Conservation (phyloP, 495 filamentous ascomycete species). For the Massariosphaeria phaeospora region DNA sequence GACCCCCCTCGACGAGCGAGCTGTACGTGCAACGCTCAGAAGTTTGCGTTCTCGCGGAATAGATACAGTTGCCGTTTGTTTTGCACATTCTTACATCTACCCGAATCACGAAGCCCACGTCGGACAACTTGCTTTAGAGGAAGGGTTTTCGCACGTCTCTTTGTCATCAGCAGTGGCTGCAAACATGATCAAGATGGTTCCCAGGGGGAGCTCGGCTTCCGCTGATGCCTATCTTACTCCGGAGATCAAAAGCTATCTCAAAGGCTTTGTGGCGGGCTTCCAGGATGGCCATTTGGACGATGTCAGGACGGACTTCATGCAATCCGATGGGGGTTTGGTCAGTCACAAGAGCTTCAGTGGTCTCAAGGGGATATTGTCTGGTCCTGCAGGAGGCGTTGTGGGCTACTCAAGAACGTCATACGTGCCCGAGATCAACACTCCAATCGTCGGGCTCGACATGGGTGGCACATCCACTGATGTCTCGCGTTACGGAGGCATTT, state of each 20-base stretch:
- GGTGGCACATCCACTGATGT: constrained; percentile 91
- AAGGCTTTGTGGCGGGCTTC: constrained; percentile 50
- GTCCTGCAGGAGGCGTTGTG: neutral
- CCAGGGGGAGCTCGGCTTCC: neutral
- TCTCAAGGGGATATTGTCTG: constrained; percentile 40
- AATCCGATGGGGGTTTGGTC: constrained; percentile 72
- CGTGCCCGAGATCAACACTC: constrained; percentile 76
- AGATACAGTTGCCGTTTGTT: neutral
- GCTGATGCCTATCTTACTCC: neutral
- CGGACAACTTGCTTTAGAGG: neutral
- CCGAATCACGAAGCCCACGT: neutral
- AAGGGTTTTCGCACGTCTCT: neutral
- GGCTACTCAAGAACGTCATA: constrained; percentile 53
- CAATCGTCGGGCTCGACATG: constrained; percentile 97
- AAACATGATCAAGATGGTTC: neutral
- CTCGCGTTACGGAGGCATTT: constrained; percentile 81
- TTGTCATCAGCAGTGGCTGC: neutral
- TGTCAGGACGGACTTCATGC: constrained; percentile 76
- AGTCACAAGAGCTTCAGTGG: constrained; percentile 69
- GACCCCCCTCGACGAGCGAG: neutral
- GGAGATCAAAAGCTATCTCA: neutral
- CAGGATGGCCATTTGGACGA: constrained; percentile 59
- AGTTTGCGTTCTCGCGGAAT: neutral
- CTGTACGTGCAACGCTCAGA: neutral
- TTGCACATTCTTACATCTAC: neutral